Conservation (phyloP, 2,329 filamentous ascomycete species). For the Aspergillus sp. region DNA sequence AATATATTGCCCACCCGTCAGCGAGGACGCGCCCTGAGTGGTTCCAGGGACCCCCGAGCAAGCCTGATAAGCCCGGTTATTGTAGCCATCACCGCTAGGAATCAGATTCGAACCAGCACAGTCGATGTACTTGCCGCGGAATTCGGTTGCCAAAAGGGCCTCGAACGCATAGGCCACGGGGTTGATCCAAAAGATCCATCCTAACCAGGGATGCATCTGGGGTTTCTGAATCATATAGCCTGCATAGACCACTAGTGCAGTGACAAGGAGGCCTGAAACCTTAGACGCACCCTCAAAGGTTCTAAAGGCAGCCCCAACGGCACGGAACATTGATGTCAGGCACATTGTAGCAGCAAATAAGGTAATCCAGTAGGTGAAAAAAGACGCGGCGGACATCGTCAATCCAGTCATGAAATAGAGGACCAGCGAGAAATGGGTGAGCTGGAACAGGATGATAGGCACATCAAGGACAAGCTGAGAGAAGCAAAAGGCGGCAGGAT, state of each 20-base stretch:
- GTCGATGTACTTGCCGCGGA: conserved; percentile 28
- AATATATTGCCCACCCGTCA: conserved; percentile 58
- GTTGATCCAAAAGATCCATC: conserved; percentile 41
- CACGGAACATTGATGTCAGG: conserved; percentile 57
- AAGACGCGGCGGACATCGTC: conserved; percentile 46
- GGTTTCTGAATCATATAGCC: conserved; percentile 44
- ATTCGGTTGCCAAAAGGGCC: conserved; percentile 33
- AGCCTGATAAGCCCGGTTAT: conserved; percentile 15
- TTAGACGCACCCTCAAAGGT: conserved; percentile 60
- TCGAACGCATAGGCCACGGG: conserved; percentile 36
- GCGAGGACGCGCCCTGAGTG: conserved; percentile 40
- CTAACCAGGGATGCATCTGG: conserved; percentile 51
- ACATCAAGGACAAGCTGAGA: conserved; percentile 47
- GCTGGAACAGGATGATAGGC: conserved; percentile 55
- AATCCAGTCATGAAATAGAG: conserved; percentile 63
- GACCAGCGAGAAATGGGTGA: conserved; percentile 54
- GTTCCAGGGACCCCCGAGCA: conserved; percentile 48
- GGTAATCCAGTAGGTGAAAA: conserved; percentile 60
- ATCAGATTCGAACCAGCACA: conserved; percentile 33
- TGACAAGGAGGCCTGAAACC: conserved; percentile 36
- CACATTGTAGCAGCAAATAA: conserved; percentile 50
- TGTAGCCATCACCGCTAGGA: conserved; percentile 30
- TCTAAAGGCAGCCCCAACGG: conserved; percentile 51
- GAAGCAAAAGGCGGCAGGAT: conserved; percentile 46
- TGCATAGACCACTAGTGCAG: conserved; percentile 33